Base-by-base conservation (phyloP, 2,329 filamentous ascomycete species). In the Neurospora sp. region DNA sequence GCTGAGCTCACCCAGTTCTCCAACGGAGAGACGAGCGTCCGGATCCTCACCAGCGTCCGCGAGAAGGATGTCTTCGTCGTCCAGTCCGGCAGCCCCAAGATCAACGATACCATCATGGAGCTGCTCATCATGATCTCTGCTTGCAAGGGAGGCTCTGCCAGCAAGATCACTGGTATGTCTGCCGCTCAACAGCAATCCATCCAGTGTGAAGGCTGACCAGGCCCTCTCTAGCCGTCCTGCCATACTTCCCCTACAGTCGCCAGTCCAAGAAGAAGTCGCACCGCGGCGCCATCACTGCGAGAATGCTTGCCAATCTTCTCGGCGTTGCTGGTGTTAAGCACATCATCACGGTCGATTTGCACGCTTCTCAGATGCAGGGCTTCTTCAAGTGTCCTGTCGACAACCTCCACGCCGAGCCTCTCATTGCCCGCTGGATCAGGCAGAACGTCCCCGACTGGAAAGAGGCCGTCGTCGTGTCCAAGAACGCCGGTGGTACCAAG, bases 241-340 rank as follows among this genome's bases (percentile, higher is more conserved):
- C 92, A 12, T 98, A 98, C 82, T 99, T 98, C 78, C 96, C 96
- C n/a, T 99, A 99, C 84, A 97, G 93, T 75, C 92, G 96, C 72
- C 96, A 99, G 81, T 98, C 95, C 70, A 99, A 99, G 86, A 98
- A 98, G 86, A 99, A 99, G 83, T 93, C 93, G 70, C 95, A 98
- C 78, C 89, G 96, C 74, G 96, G 96, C 68, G 93, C 96, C 71
- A 98, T 99, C 78, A 97, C 96, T 8, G 96, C 96, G 69, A 90
- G 95, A 75, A 97, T 99, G 93, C 87, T 99, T 68, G 95, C 96
- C 72, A 99, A 99, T 80, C 87, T 98, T 67, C 89, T 99, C 75
- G 88, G 92, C 71, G 92, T 99, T 70, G 96, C 96, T 68, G 96
- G 96, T 69, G 93, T 99, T 74, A 93, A 97, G 82, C 96, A 99